phyloP scores from a whole-genome alignment of 345 rosid genomes.

The Balakata baccata region DNA sequence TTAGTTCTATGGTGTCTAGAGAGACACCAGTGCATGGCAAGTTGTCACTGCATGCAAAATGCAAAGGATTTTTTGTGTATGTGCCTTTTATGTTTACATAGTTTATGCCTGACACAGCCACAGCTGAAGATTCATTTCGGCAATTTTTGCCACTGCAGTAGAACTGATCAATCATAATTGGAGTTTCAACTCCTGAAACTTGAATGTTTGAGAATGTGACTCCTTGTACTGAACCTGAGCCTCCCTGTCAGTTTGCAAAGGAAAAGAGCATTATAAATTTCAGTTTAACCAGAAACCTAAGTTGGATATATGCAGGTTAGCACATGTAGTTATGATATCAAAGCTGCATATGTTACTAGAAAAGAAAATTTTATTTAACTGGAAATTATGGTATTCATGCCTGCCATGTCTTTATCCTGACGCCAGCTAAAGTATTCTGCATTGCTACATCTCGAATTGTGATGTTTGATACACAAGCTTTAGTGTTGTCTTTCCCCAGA shows the following conservation, averaged over 20 bases:
- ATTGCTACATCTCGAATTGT: constrained; percentile 64
- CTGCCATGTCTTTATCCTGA: constrained; percentile 97
- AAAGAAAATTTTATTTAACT: neutral
- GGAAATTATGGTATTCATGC: constrained; percentile 25
- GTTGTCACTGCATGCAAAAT: constrained; percentile 80
- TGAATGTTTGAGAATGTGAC: constrained; percentile 83
- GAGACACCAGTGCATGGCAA: constrained; percentile 73
- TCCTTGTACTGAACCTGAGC: constrained; percentile 76
- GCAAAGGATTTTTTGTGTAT: constrained; percentile 55
- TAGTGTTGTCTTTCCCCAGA: constrained; percentile 60
- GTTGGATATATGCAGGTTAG: neutral
- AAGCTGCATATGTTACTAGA: neutral
- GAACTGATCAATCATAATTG: constrained; percentile 83
- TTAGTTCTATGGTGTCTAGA: constrained; percentile 53
- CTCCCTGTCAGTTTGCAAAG: constrained; percentile 53
- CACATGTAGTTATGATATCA: neutral
- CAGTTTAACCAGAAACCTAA: constrained; percentile 1
- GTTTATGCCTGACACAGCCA: constrained; percentile 63
- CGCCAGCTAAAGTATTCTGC: constrained; percentile 60
- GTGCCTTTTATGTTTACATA: constrained; percentile 74
- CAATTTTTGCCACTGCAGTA: constrained; percentile 65
- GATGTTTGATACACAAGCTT: constrained; percentile 81
- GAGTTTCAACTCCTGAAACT: constrained; percentile 62
- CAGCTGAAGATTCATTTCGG: constrained; percentile 67
- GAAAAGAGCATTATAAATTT: constrained; percentile 9